phyloP scores from a whole-genome alignment of 371 early-diverging fungal genomes.

The Mucor irregularis region DNA sequence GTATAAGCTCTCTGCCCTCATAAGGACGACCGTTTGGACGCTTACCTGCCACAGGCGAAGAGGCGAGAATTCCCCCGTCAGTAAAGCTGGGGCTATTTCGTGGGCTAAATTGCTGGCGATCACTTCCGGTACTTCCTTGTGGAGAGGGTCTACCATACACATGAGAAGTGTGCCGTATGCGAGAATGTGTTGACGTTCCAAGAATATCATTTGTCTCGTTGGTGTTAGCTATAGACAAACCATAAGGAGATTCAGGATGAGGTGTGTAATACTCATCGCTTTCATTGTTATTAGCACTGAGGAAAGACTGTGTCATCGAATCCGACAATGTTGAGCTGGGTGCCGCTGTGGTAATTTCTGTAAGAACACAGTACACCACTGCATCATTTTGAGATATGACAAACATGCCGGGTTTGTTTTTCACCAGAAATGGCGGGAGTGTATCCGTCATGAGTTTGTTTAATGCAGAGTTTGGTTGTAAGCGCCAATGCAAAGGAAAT shows the following conservation, averaged over 20 bases:
- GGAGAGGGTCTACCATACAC: conserved; percentile 26
- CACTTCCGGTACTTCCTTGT: conserved; percentile 33
- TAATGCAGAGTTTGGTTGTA: conserved; percentile 68
- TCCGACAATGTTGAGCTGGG: conserved; percentile 9
- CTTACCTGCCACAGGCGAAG: conserved; percentile 15
- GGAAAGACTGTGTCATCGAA: conserved; percentile 1
- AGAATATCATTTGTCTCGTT: conserved; percentile 4
- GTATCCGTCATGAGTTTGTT: conserved; percentile 56
- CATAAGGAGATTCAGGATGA: conserved; percentile 26
- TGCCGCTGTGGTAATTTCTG: conserved; percentile 30
- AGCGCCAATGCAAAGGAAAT: conserved; percentile 78
- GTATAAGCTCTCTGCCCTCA: conserved; percentile 60
- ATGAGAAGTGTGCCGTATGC: conserved; percentile 19
- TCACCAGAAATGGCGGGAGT: conserved; percentile 64
- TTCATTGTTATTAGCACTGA: background rate
- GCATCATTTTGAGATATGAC: conserved; percentile 58
- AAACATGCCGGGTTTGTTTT: conserved; percentile 76
- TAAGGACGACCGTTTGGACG: conserved; percentile 2
- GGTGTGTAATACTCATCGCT: background rate
- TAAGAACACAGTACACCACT: conserved; percentile 68
- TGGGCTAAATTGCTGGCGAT: conserved; percentile 23
- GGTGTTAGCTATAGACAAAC: background rate
- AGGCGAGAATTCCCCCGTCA: conserved; percentile 5
- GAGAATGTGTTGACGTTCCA: conserved; percentile 17
- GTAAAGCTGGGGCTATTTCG: conserved; percentile 22